These are phyloP conservation scores for Arabidopsis arenosa DNA, from an alignment of 345 rosid species.

Conservation along the genomic window DNA sequence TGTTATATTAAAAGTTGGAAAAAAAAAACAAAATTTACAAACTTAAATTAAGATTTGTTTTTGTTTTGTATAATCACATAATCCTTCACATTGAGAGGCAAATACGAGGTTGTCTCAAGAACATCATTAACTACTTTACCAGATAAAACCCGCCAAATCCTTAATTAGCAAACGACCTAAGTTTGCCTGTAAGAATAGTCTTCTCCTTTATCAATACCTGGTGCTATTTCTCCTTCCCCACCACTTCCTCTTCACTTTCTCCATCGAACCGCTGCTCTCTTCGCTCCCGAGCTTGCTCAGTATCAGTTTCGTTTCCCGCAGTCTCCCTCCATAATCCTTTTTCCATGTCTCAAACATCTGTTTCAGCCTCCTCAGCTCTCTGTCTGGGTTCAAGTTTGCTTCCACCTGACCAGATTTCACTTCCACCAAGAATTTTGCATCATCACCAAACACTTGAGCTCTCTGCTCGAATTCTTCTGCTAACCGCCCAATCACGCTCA, in stretches of 20 bases:
- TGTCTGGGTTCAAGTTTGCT: constrained; percentile 90
- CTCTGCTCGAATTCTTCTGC: constrained; percentile 98
- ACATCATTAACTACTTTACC: constrained; percentile 29
- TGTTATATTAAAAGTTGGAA: background rate
- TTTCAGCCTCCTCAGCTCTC: constrained; percentile 84
- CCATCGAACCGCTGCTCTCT: constrained; percentile 71
- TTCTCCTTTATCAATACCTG: constrained; percentile 48
- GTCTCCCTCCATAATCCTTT: constrained; percentile 82
- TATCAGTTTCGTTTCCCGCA: constrained; percentile 85
- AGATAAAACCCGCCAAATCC: constrained; percentile 26
- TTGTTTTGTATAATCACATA: constrained; percentile 25
- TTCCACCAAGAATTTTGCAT: constrained; percentile 94
- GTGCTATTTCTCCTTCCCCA: constrained; percentile 97
- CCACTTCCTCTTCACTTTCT: constrained; percentile 84
- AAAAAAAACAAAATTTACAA: constrained; percentile 26
- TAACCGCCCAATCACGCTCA: constrained; percentile 82
- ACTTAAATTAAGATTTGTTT: constrained; percentile 14
- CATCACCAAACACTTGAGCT: constrained; percentile 94
- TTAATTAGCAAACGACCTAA: constrained; percentile 42
- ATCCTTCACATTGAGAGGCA: constrained; percentile 16
- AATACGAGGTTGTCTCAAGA: constrained; percentile 21
- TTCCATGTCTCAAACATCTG: constrained; percentile 99
- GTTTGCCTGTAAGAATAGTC: constrained; percentile 42
- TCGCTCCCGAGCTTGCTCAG: constrained; percentile 86
- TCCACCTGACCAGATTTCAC: constrained; percentile 97